Base-by-base conservation (phyloP, 2,329 filamentous ascomycete genomes). In the Scolecobasidium constrictum region DNA sequence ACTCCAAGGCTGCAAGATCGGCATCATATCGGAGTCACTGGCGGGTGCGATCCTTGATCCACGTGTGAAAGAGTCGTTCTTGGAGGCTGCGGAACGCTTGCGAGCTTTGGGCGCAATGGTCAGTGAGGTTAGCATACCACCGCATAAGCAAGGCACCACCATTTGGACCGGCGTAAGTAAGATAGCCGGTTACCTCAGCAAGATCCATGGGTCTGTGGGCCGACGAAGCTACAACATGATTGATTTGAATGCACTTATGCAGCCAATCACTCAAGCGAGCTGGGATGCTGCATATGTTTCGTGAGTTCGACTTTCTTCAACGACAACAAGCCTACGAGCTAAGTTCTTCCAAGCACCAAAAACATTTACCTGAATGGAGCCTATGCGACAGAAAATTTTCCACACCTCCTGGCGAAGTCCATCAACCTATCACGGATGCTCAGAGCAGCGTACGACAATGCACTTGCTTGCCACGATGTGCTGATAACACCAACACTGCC, bases 311-410 rank as follows among this genome's bases (percentile, higher is more conserved):
- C 9, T 13, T 37, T 3, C 16, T 16, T n/a, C n/a, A 19, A 19
- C 5, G 17, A 5, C 3, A 19, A 19, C 16, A 9, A 9, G 13
- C 12, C 22, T 21, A 4, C 5, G 31, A 31, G 33, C 38, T 41
- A 18, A 38, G 22, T 20, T 20, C 6, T 9, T 4, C 19, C 15
- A 1, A 67, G 68, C 0, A 74, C 71, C 0, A 74, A 73, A 47
- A 75, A 75, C 48, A 71, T 71, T 3, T 66, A 72, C 37, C 64
- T 74, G 38, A 72, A 73, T 38, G 71, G 70, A 1, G 50, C 68
- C 0, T 73, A 73, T 40, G 59, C 71, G 0, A 50, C 57, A 26
- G 54, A 66, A 7, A 52, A 55, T 2, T 69, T 71, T 44, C 71
- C 68, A 0, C 56, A 61, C 1, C 52, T 73, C 0, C 67, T 71